Conservation (phyloP, 2,329 filamentous ascomycete genomes). For the Pseudogymnoascus sp. region DNA sequence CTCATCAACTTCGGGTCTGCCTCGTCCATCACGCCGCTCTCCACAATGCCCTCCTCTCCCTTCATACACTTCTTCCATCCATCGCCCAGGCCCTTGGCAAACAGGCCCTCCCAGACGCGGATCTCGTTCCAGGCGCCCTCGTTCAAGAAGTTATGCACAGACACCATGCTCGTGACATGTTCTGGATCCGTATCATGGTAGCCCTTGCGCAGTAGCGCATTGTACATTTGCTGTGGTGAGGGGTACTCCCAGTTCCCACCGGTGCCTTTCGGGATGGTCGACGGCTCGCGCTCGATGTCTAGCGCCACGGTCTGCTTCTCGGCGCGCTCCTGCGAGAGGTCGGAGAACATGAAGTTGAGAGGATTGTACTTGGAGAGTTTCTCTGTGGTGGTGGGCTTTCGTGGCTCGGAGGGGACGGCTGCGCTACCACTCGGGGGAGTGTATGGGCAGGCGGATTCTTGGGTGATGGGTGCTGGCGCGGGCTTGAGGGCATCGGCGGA, state of each 20-base stretch:
- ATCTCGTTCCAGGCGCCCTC: slow-evolving; percentile 97
- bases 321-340: slow-evolving; percentile 72
- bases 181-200: slow-evolving; percentile 91
- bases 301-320: slow-evolving; percentile 65
- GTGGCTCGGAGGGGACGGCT: slow-evolving; percentile 21
- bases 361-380: slow-evolving; percentile 62
- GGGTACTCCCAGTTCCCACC: slow-evolving; percentile 93
- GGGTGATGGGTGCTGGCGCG: slow-evolving; percentile 24
- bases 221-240: slow-evolving; percentile 99
- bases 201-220: slow-evolving; percentile 90
- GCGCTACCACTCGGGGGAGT: slow-evolving; percentile 21
- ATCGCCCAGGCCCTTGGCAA: slow-evolving; percentile 60
- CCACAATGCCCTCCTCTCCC: slow-evolving; percentile 58
- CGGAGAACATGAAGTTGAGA: slow-evolving; percentile 92
- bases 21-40: slow-evolving; percentile 35
- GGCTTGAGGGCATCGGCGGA: slow-evolving; percentile 24
- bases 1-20: slow-evolving; percentile 66
- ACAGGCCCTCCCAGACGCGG: slow-evolving; percentile 84
- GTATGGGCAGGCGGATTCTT: slow-evolving; percentile 26
- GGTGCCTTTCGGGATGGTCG: slow-evolving; percentile 83
- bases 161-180: slow-evolving; percentile 93
- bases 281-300: slow-evolving; percentile 72
- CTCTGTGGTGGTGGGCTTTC: slow-evolving; percentile 31
- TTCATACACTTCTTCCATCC: slow-evolving; percentile 68
- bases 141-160: slow-evolving; percentile 96